Evolutionary conservation across 495 filamentous ascomycete species (phyloP).

Genomic region (Trichoderma asperelloides): DNA sequence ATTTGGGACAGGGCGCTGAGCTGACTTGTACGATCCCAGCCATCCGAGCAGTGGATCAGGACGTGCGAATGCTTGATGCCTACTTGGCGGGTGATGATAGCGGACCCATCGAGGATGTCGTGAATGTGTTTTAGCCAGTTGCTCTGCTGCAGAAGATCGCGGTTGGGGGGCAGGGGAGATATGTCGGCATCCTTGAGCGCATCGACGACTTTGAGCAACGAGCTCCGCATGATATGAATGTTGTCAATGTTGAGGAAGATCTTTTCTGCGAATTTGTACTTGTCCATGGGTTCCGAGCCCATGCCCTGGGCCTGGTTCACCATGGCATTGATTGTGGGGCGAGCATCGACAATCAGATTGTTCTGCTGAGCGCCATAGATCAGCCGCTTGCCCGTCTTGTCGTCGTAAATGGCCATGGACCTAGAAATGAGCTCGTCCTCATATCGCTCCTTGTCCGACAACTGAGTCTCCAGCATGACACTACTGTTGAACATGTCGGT

Average conservation of each 20-base stretch:
- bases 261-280: constrained; percentile 88
- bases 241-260: constrained; percentile 97
- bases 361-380: constrained; percentile 90
- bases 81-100: constrained; percentile 77
- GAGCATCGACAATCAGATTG: constrained; percentile 94
- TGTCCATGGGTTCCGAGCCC: constrained; percentile 96
- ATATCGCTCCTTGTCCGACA: constrained; percentile 53
- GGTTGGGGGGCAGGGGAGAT: constrained; percentile 72
- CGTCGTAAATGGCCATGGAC: constrained; percentile 34
- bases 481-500: constrained; percentile 35
- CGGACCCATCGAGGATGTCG: constrained; percentile 73
- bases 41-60: constrained; percentile 95
- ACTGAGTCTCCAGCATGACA: constrained; percentile 21
- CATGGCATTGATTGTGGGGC: constrained; percentile 88
- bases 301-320: constrained; percentile 93
- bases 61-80: constrained; percentile 90
- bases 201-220: constrained; percentile 78
- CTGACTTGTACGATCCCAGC: constrained; percentile 96
- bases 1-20: constrained; percentile 89
- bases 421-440: constrained; percentile 62
- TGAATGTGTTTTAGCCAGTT: constrained; percentile 89
- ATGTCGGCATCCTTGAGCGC: constrained; percentile 89
- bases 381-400: constrained; percentile 39
- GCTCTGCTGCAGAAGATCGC: constrained; percentile 72
- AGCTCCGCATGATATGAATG: constrained; percentile 96